Evolutionary conservation across 2,329 filamentous ascomycete species (phyloP).

Genomic region (Arthrinium phaeospermum): DNA sequence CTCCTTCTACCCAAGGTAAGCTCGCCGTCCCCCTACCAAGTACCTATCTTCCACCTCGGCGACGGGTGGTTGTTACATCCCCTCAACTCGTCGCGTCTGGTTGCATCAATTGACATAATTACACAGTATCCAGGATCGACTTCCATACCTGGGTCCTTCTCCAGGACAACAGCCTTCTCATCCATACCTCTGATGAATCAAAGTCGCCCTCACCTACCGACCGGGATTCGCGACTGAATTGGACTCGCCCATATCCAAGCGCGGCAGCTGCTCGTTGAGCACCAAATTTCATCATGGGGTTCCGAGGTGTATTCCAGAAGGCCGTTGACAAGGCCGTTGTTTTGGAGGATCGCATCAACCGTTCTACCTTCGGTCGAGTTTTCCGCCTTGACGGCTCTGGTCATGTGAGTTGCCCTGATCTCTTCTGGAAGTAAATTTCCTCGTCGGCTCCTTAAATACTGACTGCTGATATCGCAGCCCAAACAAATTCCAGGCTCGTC

Average conservation of each 20-base stretch:
- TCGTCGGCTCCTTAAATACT: not conserved
- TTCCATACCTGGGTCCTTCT: not conserved
- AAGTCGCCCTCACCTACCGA: not conserved
- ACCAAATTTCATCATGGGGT: not conserved
- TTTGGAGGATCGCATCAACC: slow-evolving; percentile 39
- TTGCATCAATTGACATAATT: not conserved
- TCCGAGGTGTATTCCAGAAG: slow-evolving; percentile 23
- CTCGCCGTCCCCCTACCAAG: not conserved
- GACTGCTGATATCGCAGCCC: slow-evolving; percentile 50
- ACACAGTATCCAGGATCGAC: not conserved
- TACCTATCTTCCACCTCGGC: slow-evolving; percentile 8
- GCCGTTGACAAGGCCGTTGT: slow-evolving; percentile 26
- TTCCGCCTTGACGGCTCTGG: slow-evolving; percentile 70
- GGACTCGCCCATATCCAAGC: not conserved
- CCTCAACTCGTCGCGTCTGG: not conserved
- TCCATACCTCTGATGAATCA: not conserved
- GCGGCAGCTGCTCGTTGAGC: not conserved
- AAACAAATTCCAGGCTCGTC: slow-evolving; percentile 70
- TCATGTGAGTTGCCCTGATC: slow-evolving; percentile 58
- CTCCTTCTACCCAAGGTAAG: slow-evolving; percentile 5
- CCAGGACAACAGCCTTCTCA: not conserved
- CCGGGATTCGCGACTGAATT: not conserved
- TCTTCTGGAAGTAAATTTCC: not conserved
- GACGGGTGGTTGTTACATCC: not conserved
- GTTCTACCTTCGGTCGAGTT: slow-evolving; percentile 55